Percentiles rank a stretch among this genome's conserved stretches.
phyloP scores from a whole-genome alignment of 176 grass and related monocot species.

The Avena sativa region DNA sequence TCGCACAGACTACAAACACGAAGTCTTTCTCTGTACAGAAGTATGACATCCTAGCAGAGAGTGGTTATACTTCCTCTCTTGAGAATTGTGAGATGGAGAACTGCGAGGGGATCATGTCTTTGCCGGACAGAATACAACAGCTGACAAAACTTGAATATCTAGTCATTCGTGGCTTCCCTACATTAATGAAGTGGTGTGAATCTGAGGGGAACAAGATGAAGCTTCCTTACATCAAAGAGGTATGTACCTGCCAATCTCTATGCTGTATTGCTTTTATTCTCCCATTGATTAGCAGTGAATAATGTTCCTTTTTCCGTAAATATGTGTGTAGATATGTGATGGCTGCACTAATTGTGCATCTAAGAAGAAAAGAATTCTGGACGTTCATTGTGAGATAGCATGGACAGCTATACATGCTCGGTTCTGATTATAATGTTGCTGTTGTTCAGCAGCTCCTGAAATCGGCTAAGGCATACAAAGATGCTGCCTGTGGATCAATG shows the following conservation, averaged over 20 bases:
- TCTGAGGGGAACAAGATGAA: neutral
- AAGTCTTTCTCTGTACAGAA: fast-evolving
- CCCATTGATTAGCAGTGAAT: neutral
- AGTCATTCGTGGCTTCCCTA: neutral
- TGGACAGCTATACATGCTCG: no score
- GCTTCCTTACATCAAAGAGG: neutral
- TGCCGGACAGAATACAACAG: neutral
- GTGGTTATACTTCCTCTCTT: neutral
- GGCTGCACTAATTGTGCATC: no score
- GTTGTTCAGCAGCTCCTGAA: neutral
- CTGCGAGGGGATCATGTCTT: neutral
- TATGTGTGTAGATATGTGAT: no score
- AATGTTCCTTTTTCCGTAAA: no score
- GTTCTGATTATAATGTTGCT: neutral
- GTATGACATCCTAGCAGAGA: neutral
- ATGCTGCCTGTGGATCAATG: neutral
- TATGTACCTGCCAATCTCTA: neutral
- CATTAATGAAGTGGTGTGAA: neutral
- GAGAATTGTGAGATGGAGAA: neutral
- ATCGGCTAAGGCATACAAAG: neutral
- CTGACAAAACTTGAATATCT: neutral
- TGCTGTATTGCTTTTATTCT: neutral
- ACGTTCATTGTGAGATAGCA: no score
- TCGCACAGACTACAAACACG: neutral
- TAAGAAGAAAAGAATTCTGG: no score